phyloP scores from a whole-genome alignment of 805 yeast genomes.

The Starmerella sp. region DNA sequence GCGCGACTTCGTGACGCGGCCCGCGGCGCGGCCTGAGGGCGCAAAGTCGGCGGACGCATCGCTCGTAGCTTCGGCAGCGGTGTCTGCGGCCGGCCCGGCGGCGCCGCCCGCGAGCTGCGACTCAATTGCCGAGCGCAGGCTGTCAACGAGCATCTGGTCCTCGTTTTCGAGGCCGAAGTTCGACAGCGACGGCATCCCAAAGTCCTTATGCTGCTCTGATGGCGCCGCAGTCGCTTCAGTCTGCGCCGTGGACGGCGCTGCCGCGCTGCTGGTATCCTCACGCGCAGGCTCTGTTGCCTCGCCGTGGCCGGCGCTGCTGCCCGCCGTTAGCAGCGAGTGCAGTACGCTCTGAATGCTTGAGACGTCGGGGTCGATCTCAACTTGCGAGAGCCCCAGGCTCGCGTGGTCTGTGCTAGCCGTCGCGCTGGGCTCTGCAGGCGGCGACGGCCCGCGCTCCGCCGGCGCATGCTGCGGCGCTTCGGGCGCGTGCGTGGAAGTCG shows the following conservation, averaged over 20 bases:
- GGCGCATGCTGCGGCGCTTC: no score
- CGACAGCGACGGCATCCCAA: background rate
- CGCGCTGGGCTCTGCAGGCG: no score
- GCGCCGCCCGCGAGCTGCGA: background rate
- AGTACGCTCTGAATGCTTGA: slow-evolving; percentile 17
- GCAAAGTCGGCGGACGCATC: no score
- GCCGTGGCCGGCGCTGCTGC: background rate
- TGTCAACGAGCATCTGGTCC: slow-evolving; percentile 14
- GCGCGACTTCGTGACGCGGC: background rate
- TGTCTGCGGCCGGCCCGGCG: background rate
- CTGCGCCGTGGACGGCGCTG: background rate
- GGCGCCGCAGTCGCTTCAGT: background rate
- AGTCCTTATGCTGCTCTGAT: background rate
- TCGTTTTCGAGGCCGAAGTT: slow-evolving; percentile 8
- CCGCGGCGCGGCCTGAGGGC: background rate
- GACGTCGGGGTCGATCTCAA: slow-evolving; percentile 18
- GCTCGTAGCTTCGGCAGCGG: background rate
- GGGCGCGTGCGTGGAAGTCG: no score
- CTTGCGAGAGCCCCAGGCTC: background rate
- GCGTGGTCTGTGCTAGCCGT: background rate
- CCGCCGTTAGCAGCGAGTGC: slow-evolving; percentile 12
- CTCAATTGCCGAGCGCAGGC: slow-evolving; percentile 10
- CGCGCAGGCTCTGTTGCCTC: background rate
- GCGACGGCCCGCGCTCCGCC: no score
- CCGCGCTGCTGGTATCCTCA: background rate